phyloP scores from a whole-genome alignment of 257 asterid genomes.

The Fraxinus excelsior region DNA sequence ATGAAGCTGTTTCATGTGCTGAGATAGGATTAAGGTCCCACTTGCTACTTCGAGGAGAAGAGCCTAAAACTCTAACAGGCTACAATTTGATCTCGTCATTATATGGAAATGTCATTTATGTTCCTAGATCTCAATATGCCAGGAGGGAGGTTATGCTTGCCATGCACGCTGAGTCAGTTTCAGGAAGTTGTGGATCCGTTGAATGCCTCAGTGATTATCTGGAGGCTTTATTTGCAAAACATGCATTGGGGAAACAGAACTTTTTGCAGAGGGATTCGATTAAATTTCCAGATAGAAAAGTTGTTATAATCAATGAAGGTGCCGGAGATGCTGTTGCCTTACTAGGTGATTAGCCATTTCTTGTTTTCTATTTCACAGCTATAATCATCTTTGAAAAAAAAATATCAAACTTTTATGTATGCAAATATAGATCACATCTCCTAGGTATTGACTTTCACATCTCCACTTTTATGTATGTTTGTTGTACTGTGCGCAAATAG shows the following conservation, averaged over 20 bases:
- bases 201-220: slow-evolving; percentile 46
- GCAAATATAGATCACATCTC: slow-evolving; percentile 1
- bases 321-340: slow-evolving; percentile 85
- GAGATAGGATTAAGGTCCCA: slow-evolving; percentile 89
- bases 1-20: slow-evolving; percentile 86
- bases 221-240: slow-evolving; percentile 33
- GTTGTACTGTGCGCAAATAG: neutral
- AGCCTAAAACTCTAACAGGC: slow-evolving; percentile 82
- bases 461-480: neutral
- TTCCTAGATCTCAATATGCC: slow-evolving; percentile 74
- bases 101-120: slow-evolving; percentile 70
- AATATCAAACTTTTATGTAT: neutral
- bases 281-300: slow-evolving; percentile 35
- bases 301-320: slow-evolving; percentile 76
- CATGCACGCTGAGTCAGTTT: slow-evolving; percentile 58
- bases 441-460: slow-evolving; percentile 6
- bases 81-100: slow-evolving; percentile 73
- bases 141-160: slow-evolving; percentile 77
- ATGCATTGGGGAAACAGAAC: slow-evolving; percentile 18
- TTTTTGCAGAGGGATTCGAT: slow-evolving; percentile 25
- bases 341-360: slow-evolving; percentile 47
- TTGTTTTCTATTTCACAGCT: neutral
- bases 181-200: slow-evolving; percentile 50
- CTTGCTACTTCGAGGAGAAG: slow-evolving; percentile 90
- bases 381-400: neutral